Evolutionary conservation across 2,329 filamentous ascomycete species (phyloP), one percentile per base, ranked within the genome.

Genomic region (Cordyceps cateniannulata): DNA sequence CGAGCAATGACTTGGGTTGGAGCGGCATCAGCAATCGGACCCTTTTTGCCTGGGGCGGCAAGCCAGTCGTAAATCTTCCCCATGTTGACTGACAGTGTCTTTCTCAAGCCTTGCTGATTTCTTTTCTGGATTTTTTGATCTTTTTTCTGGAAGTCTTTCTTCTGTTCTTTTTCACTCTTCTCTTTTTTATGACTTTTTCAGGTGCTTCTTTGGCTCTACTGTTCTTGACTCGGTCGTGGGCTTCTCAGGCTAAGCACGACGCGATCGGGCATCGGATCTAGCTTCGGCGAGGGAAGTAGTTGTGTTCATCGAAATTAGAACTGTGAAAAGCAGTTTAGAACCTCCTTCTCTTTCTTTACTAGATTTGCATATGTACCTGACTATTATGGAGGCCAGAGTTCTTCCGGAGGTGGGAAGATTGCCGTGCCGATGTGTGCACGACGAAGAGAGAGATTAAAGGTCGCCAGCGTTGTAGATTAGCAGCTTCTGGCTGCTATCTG

Each of bases 341-440:
- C n/a, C 3, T 10, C 16, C 16, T 47, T 35, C 7, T 9, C 1
- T 14, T 1, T 35, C 3, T 32, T 20, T 24, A 2, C 10, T 5
- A 40, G 12, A 12, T 42, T 27, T 44, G 53, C 24, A 53, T 60
- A 29, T 51, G 35, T 55, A 62, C 61, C 22, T 58, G 27, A 22
- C 52, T 60, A 29, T 49, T 60, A 63, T 12, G 62, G 62, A 2
- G 62, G 62, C 62, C 62, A 63, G 51, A 62, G 51, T 42, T 63
- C 62, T 56, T 63, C 62, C 29, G 35, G 40, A 38, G 60, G 56
- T 49, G 59, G 50, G 48, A 63, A 62, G 29, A 53, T 29, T 38
- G 56, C 47, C 22, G 56, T 50, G 52, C 51, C 52, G n/a, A 49
- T 40, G 24, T 60, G 56, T 49, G 47, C 24, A 58, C 40, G 56